These are phyloP conservation scores for Rubroboletus pulcherrimus DNA, from an alignment of 768 basidiomycete species.

Conservation along the genomic window DNA sequence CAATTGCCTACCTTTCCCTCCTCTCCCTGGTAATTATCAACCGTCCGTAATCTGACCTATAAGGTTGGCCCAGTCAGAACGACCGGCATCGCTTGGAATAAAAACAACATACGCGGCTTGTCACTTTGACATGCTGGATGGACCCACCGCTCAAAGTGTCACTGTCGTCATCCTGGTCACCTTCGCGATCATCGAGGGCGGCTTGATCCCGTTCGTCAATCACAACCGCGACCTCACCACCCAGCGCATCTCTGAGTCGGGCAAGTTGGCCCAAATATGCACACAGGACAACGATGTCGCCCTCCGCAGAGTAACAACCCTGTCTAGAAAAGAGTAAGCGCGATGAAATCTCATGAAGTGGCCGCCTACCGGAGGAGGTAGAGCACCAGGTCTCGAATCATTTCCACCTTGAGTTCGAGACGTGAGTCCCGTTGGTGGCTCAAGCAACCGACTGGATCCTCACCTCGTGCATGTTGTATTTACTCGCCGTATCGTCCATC, in stretches of 20 bases:
- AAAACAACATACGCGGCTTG: slow-evolving; percentile 42
- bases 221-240: slow-evolving; percentile 51
- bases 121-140: slow-evolving; percentile 49
- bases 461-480: slow-evolving; percentile 70
- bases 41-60: slow-evolving; percentile 66
- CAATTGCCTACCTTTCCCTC: slow-evolving; percentile 48
- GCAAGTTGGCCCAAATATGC: slow-evolving; percentile 52
- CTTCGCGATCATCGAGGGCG: slow-evolving; percentile 52
- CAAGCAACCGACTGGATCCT: slow-evolving; percentile 31
- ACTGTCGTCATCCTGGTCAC: slow-evolving; percentile 33
- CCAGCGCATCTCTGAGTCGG: slow-evolving; percentile 40
- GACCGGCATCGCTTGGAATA: neutral
- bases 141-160: slow-evolving; percentile 14
- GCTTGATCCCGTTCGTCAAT: slow-evolving; percentile 69
- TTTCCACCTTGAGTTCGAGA: slow-evolving; percentile 30
- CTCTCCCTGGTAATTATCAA: slow-evolving; percentile 78
- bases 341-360: neutral
- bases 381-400: slow-evolving; percentile 52
- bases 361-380: slow-evolving; percentile 42
- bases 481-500: slow-evolving; percentile 59
- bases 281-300: slow-evolving; percentile 53
- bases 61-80: neutral
- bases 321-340: slow-evolving; percentile 32
- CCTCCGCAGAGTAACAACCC: slow-evolving; percentile 42
- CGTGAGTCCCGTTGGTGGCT: neutral